Evolutionary conservation across 2,329 filamentous ascomycete genomes (phyloP).

Genomic region (Botrytis paeoniae): DNA sequence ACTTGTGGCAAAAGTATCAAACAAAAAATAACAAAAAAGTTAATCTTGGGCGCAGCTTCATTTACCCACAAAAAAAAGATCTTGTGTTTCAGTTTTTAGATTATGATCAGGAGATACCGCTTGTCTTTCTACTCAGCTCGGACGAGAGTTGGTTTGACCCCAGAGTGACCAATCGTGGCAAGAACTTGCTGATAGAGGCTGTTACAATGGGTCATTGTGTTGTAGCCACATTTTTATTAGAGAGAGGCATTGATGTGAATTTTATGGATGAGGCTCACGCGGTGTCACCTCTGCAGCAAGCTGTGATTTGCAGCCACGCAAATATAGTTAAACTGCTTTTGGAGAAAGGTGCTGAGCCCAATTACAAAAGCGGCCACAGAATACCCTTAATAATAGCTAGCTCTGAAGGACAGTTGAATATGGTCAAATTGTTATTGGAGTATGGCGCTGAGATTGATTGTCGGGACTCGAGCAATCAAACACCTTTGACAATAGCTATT

Average conservation of each 20-base stretch:
- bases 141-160: too few relatives aligned
- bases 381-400: conserved; percentile 17
- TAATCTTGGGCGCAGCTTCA: conserved; percentile 19
- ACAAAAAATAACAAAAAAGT: conserved; percentile 5
- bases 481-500: not conserved
- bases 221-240: conserved; percentile 26
- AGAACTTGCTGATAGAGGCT: not conserved
- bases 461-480: too few relatives aligned
- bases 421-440: too few relatives aligned
- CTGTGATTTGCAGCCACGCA: not conserved
- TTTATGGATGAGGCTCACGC: not conserved
- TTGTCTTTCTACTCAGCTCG: not conserved
- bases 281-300: not conserved
- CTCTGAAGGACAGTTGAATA: too few relatives aligned
- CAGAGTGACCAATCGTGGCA: rapidly evolving
- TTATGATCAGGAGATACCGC: conserved; percentile 19
- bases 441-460: not conserved
- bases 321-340: conserved; percentile 21
- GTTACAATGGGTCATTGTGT: not conserved
- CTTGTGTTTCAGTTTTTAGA: conserved; percentile 18
- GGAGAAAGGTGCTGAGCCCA: not conserved
- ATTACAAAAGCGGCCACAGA: too few relatives aligned
- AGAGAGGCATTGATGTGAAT: conserved; percentile 1
- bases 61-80: conserved; percentile 19
- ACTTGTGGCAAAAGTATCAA: conserved; percentile 20